Evolutionary conservation across 371 early-diverging fungal genomes (phyloP).

Genomic region (Syncephalis plumigaleata): DNA sequence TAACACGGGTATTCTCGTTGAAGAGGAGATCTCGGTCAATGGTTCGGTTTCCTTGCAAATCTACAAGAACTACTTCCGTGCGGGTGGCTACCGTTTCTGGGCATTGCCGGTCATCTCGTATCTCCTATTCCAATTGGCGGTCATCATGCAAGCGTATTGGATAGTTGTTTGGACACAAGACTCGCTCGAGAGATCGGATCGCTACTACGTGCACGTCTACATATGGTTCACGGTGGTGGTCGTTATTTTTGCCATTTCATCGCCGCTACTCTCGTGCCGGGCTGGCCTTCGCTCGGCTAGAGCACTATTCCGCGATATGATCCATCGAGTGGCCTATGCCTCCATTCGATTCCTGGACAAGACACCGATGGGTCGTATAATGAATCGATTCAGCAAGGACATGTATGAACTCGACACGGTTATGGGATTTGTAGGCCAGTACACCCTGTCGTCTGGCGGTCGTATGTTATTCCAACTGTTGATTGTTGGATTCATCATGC

Average conservation of each 20-base stretch:
- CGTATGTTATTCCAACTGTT: slow-evolving; percentile 38
- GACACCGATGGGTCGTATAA: slow-evolving; percentile 70
- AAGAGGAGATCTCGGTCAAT: slow-evolving; percentile 42
- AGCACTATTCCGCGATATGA: no score
- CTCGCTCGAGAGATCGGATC: no score
- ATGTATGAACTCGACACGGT: slow-evolving; percentile 49
- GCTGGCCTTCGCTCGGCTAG: no score
- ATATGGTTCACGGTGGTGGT: no score
- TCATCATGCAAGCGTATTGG: slow-evolving; percentile 21
- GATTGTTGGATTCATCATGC: slow-evolving; percentile 32
- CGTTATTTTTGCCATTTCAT: no score
- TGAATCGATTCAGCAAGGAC: slow-evolving; percentile 69
- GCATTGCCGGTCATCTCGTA: slow-evolving; percentile 22
- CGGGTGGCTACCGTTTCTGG: slow-evolving; percentile 49
- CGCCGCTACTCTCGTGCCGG: no score
- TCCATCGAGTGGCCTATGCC: slow-evolving; percentile 18
- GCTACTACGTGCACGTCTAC: no score
- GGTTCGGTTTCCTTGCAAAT: slow-evolving; percentile 39
- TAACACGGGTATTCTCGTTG: slow-evolving; percentile 28
- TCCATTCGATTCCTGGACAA: slow-evolving; percentile 69
- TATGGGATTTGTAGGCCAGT: slow-evolving; percentile 26
- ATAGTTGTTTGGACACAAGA: not conserved
- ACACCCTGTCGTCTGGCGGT: slow-evolving; percentile 26
- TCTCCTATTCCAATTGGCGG: slow-evolving; percentile 21
- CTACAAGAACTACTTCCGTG: slow-evolving; percentile 38